Evolutionary conservation across 2,329 filamentous ascomycete species (phyloP), one percentile per base, ranked within the genome.

Genomic region (Pestalotiopsis sp.): DNA sequence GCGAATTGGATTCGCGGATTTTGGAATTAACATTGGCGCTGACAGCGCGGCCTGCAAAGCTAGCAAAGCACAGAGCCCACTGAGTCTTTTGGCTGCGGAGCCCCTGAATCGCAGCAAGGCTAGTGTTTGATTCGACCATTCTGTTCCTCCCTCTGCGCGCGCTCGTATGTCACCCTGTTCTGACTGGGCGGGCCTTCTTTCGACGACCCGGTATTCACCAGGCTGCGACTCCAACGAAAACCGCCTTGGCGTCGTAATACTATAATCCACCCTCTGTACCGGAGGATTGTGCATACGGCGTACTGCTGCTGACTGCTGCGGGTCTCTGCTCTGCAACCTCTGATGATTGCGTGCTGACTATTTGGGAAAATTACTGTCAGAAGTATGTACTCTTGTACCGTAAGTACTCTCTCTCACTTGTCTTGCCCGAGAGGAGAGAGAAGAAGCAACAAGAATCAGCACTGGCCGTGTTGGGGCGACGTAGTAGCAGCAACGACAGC

Each of bases 331-430:
- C 20, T 52, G 38, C 38, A 45, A 64, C 38, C 39, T 49, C n/a
- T 27, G 38, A 64, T 49, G 27, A 49, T 49, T 64, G 61, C 61
- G 61, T 64, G 38, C 39, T 64, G 61, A n/a, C 39, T 17, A n/a
- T 52, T n/a, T 17, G 41, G 20, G 20, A n/a, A 64, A 64, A 64
- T 45, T 49, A 52, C 14, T 4, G 59, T 52, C 59, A 62, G 59
- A 62, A 62, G 59, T 62, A 36, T 36, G 31, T 36, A 62, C 59
- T 20, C 17, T 38, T 23, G 57, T 62, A 38, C 59, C n/a, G n/a
- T 3, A 39, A 38, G 25, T 62, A 36, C 59, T 59, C n/a, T 59
- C 5, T 20, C 12, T 9, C 12, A 3, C 4, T 20, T 27, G 31
- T 39, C 27, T 3, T 62, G 59, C 20, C 38, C 7, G 25, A 36